Base-by-base conservation (phyloP, 202 grass and related monocot species). In the Eragrostis tef region DNA sequence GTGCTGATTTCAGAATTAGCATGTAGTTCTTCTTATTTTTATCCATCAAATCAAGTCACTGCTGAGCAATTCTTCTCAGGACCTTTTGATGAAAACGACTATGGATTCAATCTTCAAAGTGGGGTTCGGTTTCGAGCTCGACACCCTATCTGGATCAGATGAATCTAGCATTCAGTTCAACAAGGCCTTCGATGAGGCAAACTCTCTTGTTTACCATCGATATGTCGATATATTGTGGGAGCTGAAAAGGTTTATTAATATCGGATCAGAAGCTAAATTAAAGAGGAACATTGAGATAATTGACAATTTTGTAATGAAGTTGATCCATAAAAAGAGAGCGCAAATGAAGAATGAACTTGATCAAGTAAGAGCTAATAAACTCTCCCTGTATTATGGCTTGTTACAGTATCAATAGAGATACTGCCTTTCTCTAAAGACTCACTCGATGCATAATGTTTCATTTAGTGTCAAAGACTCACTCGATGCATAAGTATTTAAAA, bases 101-200 rank as follows among this genome's bases (percentile, higher is more conserved):
- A 77, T 92, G 80, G 90, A 92, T 66, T 89, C 90, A 29, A 92
- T 92, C 70, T 89, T 92, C 67, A 87, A 92, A 84, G 87, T 89
- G 45, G 90, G 84, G 42, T 86, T 89, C 6, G 90, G 90, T 74
- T 71, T 87, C 3, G 87, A 92, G 60, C 76, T 92, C 19, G 81
- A 89, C 72, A 89, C 84, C 34, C 59, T 89, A 52, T 84, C 76
- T 5, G 81, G 87, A 56, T 82, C 87, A 56, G 66, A 84, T 45
- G 67, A 92, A 74, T 48, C 56, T n/a, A 74, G 87, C 57, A 68
- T 67, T 81, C 58, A 60, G 31, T 92, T 92, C 60, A 68, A 66
- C 56, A 73, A 88, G 15, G 88, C 91, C 0, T 97, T 97, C 47
- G 89, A 93, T 49, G 89, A 93, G 52, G 85, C 94, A 42, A 93